Evolutionary conservation across 2,329 filamentous ascomycete genomes (phyloP), one percentile per base, ranked within the genome.

Genomic region (Xylaria sp.): DNA sequence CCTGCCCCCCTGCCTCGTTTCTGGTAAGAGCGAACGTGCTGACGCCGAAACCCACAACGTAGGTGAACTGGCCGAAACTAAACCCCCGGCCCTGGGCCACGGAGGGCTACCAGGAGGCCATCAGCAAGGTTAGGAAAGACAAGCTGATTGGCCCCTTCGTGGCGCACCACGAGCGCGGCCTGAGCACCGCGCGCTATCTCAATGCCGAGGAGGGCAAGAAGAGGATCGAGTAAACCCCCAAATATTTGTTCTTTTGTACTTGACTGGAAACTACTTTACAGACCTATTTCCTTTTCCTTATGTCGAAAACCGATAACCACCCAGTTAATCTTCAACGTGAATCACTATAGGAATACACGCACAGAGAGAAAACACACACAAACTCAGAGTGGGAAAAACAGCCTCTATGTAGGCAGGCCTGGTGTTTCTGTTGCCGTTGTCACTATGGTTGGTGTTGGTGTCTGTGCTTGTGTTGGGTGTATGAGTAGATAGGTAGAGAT

Each of bases 61-160:
- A 96, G 92, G 92, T 97, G 63, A 97, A 97, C 75, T 99, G 95
- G 94, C 94, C 94, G 8, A 97, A 96, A 70, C 84, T 99, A 44
- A 96, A 95, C 72, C 92, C 92, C 9, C 87, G 91, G 16, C 85
- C 90, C 2, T 95, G 89, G 74, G 92, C 91, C 2, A 83, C 85
- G 6, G 94, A 99, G 67, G 91, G 91, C 38, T 96, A 92, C 72
- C 87, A 91, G 65, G 92, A 97, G 65, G 90, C 93, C 48, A 85
- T 96, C 62, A 81, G 82, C 63, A 90, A 91, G 69, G 92, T 92
- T 11, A 82, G 87, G 61, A 92, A 94, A 69, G 91, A 96, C 69
- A 84, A 86, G 54, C 72, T 99, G 17, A 81, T 97, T 44, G 94
- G 94, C 2, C 76, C 83, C 13, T 83, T 96, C 57, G 81, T 95